These are phyloP conservation scores for Fomitopsis schrenkii DNA, from an alignment of 1,284 basidiomycete genomes.

Conservation along the genomic window DNA sequence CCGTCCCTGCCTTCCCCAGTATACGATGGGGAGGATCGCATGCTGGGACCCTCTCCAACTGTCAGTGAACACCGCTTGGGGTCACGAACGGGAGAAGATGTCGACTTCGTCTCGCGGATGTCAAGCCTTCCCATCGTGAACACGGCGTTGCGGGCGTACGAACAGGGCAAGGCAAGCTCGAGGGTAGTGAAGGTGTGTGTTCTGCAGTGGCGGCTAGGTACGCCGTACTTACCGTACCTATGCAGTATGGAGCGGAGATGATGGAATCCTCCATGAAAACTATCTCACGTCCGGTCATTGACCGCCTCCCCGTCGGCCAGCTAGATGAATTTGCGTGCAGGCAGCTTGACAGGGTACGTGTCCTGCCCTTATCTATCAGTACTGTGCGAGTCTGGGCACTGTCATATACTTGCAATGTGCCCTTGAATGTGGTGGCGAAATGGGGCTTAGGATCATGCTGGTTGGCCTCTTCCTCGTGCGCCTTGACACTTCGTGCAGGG, in stretches of 20 bases:
- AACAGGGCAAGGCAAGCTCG: slow-evolving; percentile 74
- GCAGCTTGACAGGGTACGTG: slow-evolving; percentile 73
- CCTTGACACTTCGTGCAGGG: background rate
- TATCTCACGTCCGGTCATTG: slow-evolving; percentile 82
- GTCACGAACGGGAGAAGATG: slow-evolving; percentile 18
- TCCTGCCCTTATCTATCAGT: background rate
- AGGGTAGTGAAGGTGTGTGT: slow-evolving; percentile 67
- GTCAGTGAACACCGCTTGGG: background rate
- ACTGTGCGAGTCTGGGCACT: background rate
- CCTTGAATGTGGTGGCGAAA: background rate
- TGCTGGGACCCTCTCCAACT: background rate
- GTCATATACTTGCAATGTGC: background rate
- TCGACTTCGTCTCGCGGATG: slow-evolving; percentile 48
- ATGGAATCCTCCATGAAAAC: slow-evolving; percentile 83
- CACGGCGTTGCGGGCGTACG: slow-evolving; percentile 68
- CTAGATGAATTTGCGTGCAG: slow-evolving; percentile 88
- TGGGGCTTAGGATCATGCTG: background rate
- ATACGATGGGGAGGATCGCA: slow-evolving; percentile 16
- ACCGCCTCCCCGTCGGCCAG: slow-evolving; percentile 70
- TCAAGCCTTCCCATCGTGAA: slow-evolving; percentile 56
- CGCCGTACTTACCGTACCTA: background rate
- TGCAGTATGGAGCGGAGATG: slow-evolving; percentile 82
- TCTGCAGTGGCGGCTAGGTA: background rate
- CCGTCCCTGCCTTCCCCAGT: slow-evolving; percentile 28
- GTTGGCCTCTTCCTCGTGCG: background rate